Percentiles rank a stretch among this genome's conserved stretches.
Evolutionary conservation across 164 flowering plant genomes (phyloP).

Genomic region (Berberis vulgaris): DNA sequence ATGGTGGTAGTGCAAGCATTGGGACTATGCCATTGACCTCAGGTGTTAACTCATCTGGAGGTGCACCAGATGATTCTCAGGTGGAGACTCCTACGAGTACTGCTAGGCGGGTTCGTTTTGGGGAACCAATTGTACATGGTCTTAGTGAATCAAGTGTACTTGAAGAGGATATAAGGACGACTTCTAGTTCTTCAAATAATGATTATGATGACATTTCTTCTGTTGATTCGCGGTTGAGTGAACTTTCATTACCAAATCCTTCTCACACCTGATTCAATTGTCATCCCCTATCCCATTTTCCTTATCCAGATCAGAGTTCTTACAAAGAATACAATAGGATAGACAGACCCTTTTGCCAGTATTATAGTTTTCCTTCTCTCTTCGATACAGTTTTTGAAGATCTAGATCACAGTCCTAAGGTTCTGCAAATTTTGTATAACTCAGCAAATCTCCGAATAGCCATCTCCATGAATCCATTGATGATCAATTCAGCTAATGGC

Average conservation of each 20-base stretch:
- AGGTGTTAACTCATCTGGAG: background rate
- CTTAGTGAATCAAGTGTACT: background rate
- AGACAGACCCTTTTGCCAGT: background rate
- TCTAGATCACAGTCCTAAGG: background rate
- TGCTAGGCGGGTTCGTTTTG: constrained; percentile 10
- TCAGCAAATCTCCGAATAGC: background rate
- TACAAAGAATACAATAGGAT: too few species aligned
- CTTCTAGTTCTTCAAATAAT: constrained; percentile 2
- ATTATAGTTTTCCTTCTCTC: background rate
- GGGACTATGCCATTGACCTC: background rate
- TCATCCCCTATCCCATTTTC: too few species aligned
- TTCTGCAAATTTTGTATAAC: background rate
- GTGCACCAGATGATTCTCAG: background rate
- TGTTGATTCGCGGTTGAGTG: constrained; percentile 23
- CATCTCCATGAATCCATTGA: background rate
- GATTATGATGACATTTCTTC: constrained; percentile 1
- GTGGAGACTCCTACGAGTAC: background rate
- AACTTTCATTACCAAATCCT: constrained; percentile 14
- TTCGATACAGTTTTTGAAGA: too few species aligned
- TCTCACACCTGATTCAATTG: too few species aligned
- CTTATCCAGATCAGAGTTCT: background rate
- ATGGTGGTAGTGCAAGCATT: constrained; percentile 1
- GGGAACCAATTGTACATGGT: constrained; percentile 4
- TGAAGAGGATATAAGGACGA: background rate
- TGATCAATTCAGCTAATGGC: too few species aligned